Percentiles rank a stretch among this genome's conserved stretches.
Conservation (phyloP, 2,329 filamentous ascomycete species). For the Trichoderma cornu-damae region DNA sequence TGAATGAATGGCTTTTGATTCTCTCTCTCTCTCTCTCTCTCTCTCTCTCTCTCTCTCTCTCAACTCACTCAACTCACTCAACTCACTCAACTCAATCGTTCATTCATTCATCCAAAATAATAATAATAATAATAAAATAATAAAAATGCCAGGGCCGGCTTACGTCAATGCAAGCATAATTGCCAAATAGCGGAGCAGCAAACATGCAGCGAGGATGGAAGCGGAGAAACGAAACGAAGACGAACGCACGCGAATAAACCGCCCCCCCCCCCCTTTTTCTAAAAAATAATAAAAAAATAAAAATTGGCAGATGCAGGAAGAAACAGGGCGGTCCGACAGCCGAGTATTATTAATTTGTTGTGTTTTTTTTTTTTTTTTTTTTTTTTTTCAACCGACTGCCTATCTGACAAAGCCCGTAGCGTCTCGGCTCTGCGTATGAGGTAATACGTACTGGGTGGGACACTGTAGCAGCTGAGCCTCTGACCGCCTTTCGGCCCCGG, state of each 20-base stretch:
- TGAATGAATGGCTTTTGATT: no score
- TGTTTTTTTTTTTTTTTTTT: no score
- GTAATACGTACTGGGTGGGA: no score
- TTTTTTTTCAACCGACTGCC: slow-evolving; percentile 5
- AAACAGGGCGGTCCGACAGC: background rate
- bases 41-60: background rate
- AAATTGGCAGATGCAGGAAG: slow-evolving; percentile 1
- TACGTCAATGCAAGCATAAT: slow-evolving; percentile 5
- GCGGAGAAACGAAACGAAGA: background rate
- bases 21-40: background rate
- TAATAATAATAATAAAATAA: no score
- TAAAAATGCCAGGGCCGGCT: background rate
- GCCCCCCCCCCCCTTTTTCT: no score
- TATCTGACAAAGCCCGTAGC: background rate
- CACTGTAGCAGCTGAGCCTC: background rate
- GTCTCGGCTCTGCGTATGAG: no score
- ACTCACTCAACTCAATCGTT: no score
- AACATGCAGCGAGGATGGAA: background rate
- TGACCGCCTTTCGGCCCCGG: slow-evolving; percentile 16
- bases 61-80: no score
- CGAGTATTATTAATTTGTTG: background rate
- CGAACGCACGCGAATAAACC: background rate
- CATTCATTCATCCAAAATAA: slow-evolving; percentile 4
- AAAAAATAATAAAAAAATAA: no score
- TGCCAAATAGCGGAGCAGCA: slow-evolving; percentile 6